Conservation (phyloP, 2,329 filamentous ascomycete species). For the Fusarium sp. region DNA sequence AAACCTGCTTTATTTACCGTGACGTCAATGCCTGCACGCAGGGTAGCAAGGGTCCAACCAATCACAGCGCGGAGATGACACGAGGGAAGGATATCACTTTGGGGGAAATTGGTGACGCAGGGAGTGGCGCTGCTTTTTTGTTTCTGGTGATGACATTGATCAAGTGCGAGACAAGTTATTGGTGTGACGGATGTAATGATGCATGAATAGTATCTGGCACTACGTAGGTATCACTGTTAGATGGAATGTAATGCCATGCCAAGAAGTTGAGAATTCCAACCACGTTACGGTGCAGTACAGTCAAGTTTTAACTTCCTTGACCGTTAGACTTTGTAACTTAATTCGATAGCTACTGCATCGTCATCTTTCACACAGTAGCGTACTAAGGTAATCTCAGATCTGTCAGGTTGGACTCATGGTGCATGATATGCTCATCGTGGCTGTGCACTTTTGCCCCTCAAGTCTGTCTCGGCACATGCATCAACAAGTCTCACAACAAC, state of each 20-base stretch:
- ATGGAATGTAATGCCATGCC: background rate
- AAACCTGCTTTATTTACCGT: conserved; percentile 34
- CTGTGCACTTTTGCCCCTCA: conserved; percentile 31
- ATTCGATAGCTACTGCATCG: background rate
- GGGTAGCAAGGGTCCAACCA: conserved; percentile 25
- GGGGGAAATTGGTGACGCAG: conserved; percentile 29
- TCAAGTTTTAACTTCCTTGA: background rate
- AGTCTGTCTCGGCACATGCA: conserved; percentile 1
- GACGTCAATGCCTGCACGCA: conserved; percentile 31
- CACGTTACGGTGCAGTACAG: too few species aligned
- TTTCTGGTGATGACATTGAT: conserved; percentile 3
- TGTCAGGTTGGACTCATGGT: background rate
- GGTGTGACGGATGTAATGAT: background rate
- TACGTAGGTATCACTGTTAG: background rate
- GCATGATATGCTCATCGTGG: conserved; percentile 8
- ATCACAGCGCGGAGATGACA: conserved; percentile 28
- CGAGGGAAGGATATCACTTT: background rate
- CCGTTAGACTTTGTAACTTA: background rate
- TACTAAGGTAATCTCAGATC: conserved; percentile 18
- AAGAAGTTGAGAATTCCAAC: conserved; percentile 1
- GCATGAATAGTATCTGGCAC: conserved; percentile 1
- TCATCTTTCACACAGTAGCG: background rate
- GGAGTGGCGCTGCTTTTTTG: background rate
- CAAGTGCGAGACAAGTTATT: background rate
- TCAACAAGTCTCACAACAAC: background rate